A percentile compares a stretch with the other conserved stretches of the same genome.
Conservation (phyloP, 345 rosid genomes). For the Brassica incana region DNA sequence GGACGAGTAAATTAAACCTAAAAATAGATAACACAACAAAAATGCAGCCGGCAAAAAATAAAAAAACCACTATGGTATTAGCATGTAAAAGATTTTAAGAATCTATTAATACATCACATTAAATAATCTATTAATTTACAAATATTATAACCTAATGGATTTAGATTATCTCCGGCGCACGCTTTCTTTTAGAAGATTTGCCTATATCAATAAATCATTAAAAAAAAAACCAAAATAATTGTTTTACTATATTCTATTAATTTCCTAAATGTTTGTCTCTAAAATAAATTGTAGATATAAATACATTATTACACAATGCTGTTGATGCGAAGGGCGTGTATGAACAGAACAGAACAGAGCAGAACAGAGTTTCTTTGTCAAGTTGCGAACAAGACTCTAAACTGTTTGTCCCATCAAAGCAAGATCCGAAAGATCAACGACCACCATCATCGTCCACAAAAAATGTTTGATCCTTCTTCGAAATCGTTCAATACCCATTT, state of each 20-base stretch:
- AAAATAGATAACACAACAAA: not conserved
- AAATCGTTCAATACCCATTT: slow-evolving; percentile 30
- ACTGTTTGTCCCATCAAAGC: not conserved
- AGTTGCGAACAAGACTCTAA: slow-evolving; percentile 24
- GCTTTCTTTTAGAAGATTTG: slow-evolving; percentile 9
- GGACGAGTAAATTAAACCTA: slow-evolving; percentile 30
- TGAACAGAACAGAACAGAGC: not conserved
- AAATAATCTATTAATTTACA: not conserved
- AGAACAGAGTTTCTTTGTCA: slow-evolving; percentile 11
- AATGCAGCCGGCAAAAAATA: not conserved
- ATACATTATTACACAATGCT: not conserved
- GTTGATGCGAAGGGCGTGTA: slow-evolving; percentile 23
- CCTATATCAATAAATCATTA: not conserved
- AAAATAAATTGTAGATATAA: slow-evolving; percentile 3
- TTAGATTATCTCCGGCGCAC: slow-evolving; percentile 22
- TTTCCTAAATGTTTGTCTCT: not conserved
- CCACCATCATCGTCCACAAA: not conserved
- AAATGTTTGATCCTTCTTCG: slow-evolving; percentile 43
- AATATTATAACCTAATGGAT: not conserved
- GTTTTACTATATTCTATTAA: not conserved
- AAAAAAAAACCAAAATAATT: not conserved
- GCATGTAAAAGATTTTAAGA: not conserved
- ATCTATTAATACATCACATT: not conserved
- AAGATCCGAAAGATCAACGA: slow-evolving; percentile 5
- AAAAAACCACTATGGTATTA: not conserved